Evolutionary conservation across 129 eudicot species (phyloP).

Genomic region (Oenanthe sinensis): DNA sequence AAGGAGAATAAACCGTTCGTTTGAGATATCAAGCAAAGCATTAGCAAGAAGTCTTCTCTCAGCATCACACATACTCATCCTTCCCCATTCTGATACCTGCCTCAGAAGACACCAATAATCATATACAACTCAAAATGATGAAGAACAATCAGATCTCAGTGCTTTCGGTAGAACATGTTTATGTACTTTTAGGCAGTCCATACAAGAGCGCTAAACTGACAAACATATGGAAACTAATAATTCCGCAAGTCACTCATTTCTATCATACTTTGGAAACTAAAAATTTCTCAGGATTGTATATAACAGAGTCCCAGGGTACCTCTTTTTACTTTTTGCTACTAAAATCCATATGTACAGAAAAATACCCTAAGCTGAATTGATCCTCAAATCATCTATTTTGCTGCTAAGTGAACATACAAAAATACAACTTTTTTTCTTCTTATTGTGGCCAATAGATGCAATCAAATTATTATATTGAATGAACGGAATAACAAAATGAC

Average conservation of each 20-base stretch:
- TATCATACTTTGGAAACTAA: not conserved
- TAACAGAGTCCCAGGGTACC: not conserved
- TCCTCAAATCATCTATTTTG: not conserved
- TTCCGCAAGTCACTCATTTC: not conserved
- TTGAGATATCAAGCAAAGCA: slow-evolving; percentile 37
- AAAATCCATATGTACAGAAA: not conserved
- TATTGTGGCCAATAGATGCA: not conserved
- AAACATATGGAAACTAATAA: not conserved
- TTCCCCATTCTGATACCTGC: slow-evolving; percentile 9
- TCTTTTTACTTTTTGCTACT: not conserved
- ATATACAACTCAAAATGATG: not conserved
- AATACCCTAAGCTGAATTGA: not conserved
- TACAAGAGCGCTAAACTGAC: not conserved
- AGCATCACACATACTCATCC: slow-evolving; percentile 25
- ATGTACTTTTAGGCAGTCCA: not conserved
- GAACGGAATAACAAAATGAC: not conserved
- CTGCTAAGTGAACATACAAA: not conserved
- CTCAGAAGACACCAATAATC: not conserved
- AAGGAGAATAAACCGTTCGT: slow-evolving; percentile 30
- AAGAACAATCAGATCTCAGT: not conserved
- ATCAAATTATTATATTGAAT: not conserved
- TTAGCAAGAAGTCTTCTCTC: slow-evolving; percentile 42
- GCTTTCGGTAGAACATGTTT: not conserved
- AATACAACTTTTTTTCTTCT: not conserved
- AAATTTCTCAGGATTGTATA: not conserved